Evolutionary conservation across 2,329 filamentous ascomycete genomes (phyloP), one percentile per base, ranked within the genome.

Genomic region (Paraconiothyrium sp.): DNA sequence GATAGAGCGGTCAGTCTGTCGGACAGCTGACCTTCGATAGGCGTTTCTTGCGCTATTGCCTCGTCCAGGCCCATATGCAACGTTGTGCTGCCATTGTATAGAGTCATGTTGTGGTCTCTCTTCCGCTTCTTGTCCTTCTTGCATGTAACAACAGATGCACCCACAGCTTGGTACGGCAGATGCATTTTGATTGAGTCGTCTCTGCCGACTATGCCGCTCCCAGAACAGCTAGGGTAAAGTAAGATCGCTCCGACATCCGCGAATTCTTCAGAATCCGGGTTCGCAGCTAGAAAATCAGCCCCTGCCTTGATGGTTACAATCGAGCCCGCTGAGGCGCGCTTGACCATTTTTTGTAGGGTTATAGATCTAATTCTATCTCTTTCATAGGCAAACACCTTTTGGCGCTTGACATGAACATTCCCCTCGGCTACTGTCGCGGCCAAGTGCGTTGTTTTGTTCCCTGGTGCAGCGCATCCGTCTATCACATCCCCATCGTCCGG

Each of bases 401-500:
- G 79, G 13, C 63, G 49, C 14, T 59, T 52, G 10, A 60, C 61
- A 8, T 58, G n/a, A 62, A 59, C 57, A 69, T 68, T 75, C 80
- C 80, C 52, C 78, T 80, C 56, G 76, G 82, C 52, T 2, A 95
- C 73, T 4, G 97, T 87, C 1, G 93, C 91, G 0, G 94, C 93
- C 50, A 97, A 81, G 77, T 98, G 95, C 8, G 94, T 98, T 1
- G 95, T 98, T 80, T 99, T 99, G 78, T 99, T 99, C 6, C 95
- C 95, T 1, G 95, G 95, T 0, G 95, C 95, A 0, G 95, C 92
- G 76, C 94, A 98, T 0, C 92, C 92, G 78, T 99, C 95, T n/a
- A 98, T 87, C 9, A 96, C 83, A 72, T 95, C 89, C 27, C 92
- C 92, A 66, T 90, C 87, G 60, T 86, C 83, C 9, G 87, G 81